A percentile compares a stretch with the other conserved stretches of the same genome.
Conservation (phyloP, 176 grass and related monocot species). For the Aegilops tauschii region DNA sequence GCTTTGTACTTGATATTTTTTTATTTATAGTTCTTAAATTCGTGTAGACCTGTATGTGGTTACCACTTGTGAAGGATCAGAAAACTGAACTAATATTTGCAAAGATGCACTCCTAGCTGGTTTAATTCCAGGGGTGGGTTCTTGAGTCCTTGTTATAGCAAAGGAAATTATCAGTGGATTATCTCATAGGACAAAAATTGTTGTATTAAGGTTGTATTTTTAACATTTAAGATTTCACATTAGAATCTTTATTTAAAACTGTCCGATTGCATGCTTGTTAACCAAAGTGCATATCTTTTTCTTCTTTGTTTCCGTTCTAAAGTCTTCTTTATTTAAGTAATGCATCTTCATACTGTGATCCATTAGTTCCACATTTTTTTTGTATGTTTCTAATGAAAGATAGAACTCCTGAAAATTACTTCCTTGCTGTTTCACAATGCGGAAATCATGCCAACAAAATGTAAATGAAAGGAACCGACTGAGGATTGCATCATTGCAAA, state of each 20-base stretch:
- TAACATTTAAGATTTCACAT: background rate
- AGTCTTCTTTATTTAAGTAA: background rate
- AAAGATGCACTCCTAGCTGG: background rate
- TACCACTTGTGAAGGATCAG: background rate
- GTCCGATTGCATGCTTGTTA: background rate
- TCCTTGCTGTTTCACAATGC: background rate
- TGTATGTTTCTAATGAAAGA: background rate
- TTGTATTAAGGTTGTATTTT: background rate
- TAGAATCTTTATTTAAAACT: background rate
- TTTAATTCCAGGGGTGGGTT: background rate
- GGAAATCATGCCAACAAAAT: background rate
- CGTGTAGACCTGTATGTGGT: background rate
- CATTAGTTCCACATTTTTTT: background rate
- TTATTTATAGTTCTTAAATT: background rate
- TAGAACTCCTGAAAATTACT: background rate
- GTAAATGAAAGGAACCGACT: background rate
- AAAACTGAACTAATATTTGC: conserved; percentile 1
- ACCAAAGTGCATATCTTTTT: background rate
- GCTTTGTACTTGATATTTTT: background rate
- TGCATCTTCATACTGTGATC: background rate
- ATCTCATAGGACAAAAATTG: background rate
- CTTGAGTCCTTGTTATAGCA: background rate
- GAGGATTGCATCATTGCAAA: background rate
- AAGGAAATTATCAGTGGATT: background rate
- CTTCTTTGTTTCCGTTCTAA: background rate